A percentile compares a stretch with the other conserved stretches of the same genome.
phyloP scores from a whole-genome alignment of 2,329 filamentous ascomycete genomes.

The Beauveria caledonica region DNA sequence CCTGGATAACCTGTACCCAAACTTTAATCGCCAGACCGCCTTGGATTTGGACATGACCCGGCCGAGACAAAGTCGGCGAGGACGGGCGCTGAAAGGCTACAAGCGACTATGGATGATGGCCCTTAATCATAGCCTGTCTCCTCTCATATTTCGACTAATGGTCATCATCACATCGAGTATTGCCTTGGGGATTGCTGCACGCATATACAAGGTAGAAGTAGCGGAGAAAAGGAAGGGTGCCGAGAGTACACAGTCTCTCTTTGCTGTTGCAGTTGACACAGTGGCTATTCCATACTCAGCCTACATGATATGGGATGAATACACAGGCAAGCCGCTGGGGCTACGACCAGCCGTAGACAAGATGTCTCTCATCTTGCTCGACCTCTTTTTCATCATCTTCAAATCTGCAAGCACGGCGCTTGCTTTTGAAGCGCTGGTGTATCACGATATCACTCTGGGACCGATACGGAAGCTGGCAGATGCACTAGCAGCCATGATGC shows the following conservation, averaged over 20 bases:
- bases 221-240: slow-evolving; percentile 31
- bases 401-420: slow-evolving; percentile 87
- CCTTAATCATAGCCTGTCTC: slow-evolving; percentile 76
- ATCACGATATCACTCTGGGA: slow-evolving; percentile 32
- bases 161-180: slow-evolving; percentile 77
- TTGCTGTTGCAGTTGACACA: slow-evolving; percentile 83
- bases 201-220: slow-evolving; percentile 58
- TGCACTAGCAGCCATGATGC: slow-evolving; percentile 67
- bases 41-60: slow-evolving; percentile 24
- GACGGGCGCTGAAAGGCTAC: slow-evolving; percentile 27
- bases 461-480: slow-evolving; percentile 48
- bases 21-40: slow-evolving; percentile 33
- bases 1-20: slow-evolving; percentile 38
- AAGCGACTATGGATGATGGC: slow-evolving; percentile 60
- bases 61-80: slow-evolving; percentile 21
- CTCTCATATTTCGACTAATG: slow-evolving; percentile 70
- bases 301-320: slow-evolving; percentile 96
- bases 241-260: slow-evolving; percentile 69
- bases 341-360: slow-evolving; percentile 78
- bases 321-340: slow-evolving; percentile 86
- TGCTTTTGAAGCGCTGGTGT: slow-evolving; percentile 76
- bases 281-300: slow-evolving; percentile 83
- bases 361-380: slow-evolving; percentile 79
- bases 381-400: slow-evolving; percentile 95
- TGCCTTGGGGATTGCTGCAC: slow-evolving; percentile 69